Conservation (phyloP, 2,329 filamentous ascomycete species). For the Calonectria leucothoes region DNA sequence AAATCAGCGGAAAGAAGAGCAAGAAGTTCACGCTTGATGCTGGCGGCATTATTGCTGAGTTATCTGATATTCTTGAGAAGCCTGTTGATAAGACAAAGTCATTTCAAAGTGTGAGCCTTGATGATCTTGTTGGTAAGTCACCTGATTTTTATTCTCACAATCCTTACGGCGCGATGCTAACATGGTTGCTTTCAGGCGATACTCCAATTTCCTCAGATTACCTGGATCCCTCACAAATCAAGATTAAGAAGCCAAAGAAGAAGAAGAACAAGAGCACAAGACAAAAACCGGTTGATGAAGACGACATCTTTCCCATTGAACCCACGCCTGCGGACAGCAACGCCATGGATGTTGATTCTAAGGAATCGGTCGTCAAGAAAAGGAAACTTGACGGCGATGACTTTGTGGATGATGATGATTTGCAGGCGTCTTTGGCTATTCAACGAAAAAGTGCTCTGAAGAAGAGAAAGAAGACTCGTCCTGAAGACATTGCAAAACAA, state of each 20-base stretch:
- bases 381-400: constrained; percentile 72
- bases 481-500: constrained; percentile 88
- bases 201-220: constrained; percentile 79
- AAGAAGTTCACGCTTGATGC: constrained; percentile 91
- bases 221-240: constrained; percentile 85
- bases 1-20: constrained; percentile 89
- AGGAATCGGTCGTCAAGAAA: constrained; percentile 66
- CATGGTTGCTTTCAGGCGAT: constrained; percentile 31
- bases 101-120: constrained; percentile 79
- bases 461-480: constrained; percentile 87
- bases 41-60: constrained; percentile 75
- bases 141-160: background rate
- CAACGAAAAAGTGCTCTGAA: constrained; percentile 88
- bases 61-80: constrained; percentile 66
- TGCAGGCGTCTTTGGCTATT: constrained; percentile 86
- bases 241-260: constrained; percentile 95
- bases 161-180: constrained; percentile 21
- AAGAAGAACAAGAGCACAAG: constrained; percentile 85
- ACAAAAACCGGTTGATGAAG: constrained; percentile 74
- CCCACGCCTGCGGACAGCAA: constrained; percentile 53
- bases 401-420: constrained; percentile 91
- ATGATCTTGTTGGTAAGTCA: constrained; percentile 74
- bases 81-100: constrained; percentile 69
- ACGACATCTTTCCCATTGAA: constrained; percentile 65
- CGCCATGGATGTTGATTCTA: constrained; percentile 82